Conservation (phyloP, 164 flowering plant species). For the Berberis vulgaris region DNA sequence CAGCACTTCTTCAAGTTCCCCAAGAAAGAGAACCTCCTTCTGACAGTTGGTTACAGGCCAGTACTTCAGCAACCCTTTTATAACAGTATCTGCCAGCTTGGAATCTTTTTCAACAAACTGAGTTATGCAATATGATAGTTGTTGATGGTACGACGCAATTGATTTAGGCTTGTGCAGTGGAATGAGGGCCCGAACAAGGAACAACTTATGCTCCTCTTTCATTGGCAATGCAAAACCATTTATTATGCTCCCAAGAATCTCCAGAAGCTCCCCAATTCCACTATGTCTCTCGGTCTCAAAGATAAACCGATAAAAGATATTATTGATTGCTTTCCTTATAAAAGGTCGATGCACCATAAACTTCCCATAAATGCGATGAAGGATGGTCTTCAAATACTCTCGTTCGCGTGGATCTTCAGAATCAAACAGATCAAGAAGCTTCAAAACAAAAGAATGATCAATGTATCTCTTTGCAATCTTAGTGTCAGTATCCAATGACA, state of each 20-base stretch:
- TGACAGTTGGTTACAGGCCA: constrained; percentile 47
- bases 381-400: constrained; percentile 44
- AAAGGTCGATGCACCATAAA: constrained; percentile 52
- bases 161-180: constrained; percentile 49
- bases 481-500: constrained; percentile 38
- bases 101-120: constrained; percentile 44
- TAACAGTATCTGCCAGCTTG: constrained; percentile 38
- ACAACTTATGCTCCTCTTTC: constrained; percentile 54
- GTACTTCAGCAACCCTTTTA: constrained; percentile 45
- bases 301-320: constrained; percentile 42
- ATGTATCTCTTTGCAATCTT: constrained; percentile 46
- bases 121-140: constrained; percentile 39
- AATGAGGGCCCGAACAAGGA: constrained; percentile 43
- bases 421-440: constrained; percentile 41
- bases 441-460: constrained; percentile 41
- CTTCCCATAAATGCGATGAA: constrained; percentile 46
- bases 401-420: constrained; percentile 50
- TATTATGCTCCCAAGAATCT: constrained; percentile 46
- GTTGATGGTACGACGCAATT: constrained; percentile 38
- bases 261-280: constrained; percentile 47
- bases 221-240: constrained; percentile 50
- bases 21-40: constrained; percentile 44
- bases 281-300: constrained; percentile 46
- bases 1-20: constrained; percentile 44
- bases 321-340: constrained; percentile 42